These are phyloP conservation scores for Neonectria ditissima DNA, from an alignment of 2,329 filamentous ascomycete genomes.

Conservation along the genomic window DNA sequence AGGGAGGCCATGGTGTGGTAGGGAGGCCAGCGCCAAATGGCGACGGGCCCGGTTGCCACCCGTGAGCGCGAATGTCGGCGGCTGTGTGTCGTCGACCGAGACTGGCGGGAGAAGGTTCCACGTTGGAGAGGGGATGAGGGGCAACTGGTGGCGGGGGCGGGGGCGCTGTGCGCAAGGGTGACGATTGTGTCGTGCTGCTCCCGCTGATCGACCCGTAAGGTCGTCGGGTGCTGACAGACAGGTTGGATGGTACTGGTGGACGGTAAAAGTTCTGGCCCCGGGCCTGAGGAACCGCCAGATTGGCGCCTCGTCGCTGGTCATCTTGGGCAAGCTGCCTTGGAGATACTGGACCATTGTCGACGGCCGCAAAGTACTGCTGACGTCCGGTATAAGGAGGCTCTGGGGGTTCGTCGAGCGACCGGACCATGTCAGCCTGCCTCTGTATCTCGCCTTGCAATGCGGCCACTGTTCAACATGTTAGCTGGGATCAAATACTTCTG, in stretches of 20 bases:
- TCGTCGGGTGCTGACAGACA: constrained; percentile 79
- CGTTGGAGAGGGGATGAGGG: constrained; percentile 74
- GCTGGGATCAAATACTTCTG: constrained; percentile 60
- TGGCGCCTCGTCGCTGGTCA: constrained; percentile 80
- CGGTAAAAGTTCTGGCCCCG: constrained; percentile 75
- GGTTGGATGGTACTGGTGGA: constrained; percentile 82
- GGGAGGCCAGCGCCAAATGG: constrained; percentile 72
- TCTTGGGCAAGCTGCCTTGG: constrained; percentile 89
- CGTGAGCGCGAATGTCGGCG: constrained; percentile 92
- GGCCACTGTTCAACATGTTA: constrained; percentile 57
- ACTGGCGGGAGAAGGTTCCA: constrained; percentile 73
- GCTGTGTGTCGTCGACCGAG: constrained; percentile 90
- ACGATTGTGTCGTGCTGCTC: constrained; percentile 71
- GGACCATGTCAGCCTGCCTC: constrained; percentile 68
- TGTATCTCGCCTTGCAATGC: constrained; percentile 70
- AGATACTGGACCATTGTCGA: constrained; percentile 85
- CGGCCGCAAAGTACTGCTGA: constrained; percentile 73
- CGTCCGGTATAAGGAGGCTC: constrained; percentile 77
- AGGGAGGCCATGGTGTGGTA: constrained; percentile 65
- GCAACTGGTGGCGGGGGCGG: constrained; percentile 73
- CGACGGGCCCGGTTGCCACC: constrained; percentile 75
- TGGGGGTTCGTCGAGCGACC: constrained; percentile 71
- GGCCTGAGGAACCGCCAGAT: constrained; percentile 71
- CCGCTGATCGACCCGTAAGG: constrained; percentile 91
- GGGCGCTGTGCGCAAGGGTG: constrained; percentile 76